Percentiles rank a stretch among this genome's conserved stretches.
Conservation (phyloP, 129 eudicot species). For the Sambucus nigra region DNA sequence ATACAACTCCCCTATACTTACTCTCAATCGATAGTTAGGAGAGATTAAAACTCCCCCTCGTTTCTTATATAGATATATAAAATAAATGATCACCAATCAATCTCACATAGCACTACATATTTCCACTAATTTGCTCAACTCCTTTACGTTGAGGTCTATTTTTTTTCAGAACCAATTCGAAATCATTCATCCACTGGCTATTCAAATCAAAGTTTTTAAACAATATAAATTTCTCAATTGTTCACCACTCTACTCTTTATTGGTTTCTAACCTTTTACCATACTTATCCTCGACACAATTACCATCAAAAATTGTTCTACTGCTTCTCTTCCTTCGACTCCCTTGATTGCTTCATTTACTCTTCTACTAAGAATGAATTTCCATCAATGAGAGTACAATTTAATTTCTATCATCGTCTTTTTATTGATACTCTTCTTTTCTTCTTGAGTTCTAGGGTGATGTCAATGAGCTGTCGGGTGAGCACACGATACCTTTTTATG, state of each 20-base stretch:
- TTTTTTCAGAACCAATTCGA: constrained; percentile 40
- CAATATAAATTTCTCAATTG: constrained; percentile 22
- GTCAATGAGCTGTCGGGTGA: too few species aligned
- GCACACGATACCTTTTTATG: constrained; percentile 17
- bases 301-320: constrained; percentile 37
- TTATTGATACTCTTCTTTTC: constrained; percentile 24
- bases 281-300: constrained; percentile 15
- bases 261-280: constrained; percentile 25
- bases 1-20: too few species aligned
- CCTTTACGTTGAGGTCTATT: constrained; percentile 60
- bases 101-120: constrained; percentile 28
- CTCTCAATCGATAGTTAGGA: too few species aligned
- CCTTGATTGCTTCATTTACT: constrained; percentile 9
- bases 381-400: constrained; percentile 44
- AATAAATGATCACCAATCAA: constrained; percentile 26
- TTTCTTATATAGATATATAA: too few species aligned
- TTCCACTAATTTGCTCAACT: constrained; percentile 17
- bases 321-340: constrained; percentile 45
- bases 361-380: constrained; percentile 23
- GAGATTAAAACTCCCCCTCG: too few species aligned
- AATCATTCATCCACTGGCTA: constrained; percentile 39
- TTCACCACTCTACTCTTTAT: constrained; percentile 5
- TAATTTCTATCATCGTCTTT: constrained; percentile 9
- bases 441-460: constrained; percentile 54
- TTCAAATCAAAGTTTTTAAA: constrained; percentile 49